phyloP scores from a whole-genome alignment of 2,329 filamentous ascomycete species.

The Aspergillus persii region DNA sequence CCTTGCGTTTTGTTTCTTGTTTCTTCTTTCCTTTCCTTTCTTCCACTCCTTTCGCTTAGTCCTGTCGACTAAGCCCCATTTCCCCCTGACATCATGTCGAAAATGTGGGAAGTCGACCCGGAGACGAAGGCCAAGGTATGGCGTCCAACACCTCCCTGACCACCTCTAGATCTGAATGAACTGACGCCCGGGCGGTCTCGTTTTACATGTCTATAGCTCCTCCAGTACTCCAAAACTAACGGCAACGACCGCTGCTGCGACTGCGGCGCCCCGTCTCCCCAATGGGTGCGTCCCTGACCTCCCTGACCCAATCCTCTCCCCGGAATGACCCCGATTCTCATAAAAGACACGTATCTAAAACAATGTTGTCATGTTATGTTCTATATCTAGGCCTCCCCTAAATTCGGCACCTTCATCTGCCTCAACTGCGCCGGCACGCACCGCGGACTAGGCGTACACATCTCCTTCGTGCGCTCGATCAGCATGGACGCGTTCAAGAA shows the following conservation, averaged over 20 bases:
- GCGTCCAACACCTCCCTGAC: background rate
- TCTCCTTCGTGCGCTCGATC: constrained; percentile 95
- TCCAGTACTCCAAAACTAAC: constrained; percentile 84
- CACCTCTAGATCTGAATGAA: background rate
- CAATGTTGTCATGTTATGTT: too few species aligned
- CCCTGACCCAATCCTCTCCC: background rate
- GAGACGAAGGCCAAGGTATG: constrained; percentile 91
- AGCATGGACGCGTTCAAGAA: constrained; percentile 99
- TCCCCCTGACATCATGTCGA: constrained; percentile 47
- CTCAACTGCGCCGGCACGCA: constrained; percentile 93
- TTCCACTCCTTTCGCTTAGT: background rate
- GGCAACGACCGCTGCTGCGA: constrained; percentile 91
- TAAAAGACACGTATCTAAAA: too few species aligned
- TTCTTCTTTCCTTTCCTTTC: background rate
- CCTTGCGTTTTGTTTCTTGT: background rate
- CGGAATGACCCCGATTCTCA: too few species aligned
- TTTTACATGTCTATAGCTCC: constrained; percentile 58
- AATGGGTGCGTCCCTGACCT: constrained; percentile 69
- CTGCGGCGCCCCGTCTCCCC: constrained; percentile 90
- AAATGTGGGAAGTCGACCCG: constrained; percentile 99
- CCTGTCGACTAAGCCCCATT: background rate
- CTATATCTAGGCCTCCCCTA: constrained; percentile 65
- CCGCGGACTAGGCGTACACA: constrained; percentile 92
- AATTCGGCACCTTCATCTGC: constrained; percentile 99
- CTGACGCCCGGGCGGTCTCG: background rate